Evolutionary conservation across 176 grass and related monocot genomes (phyloP).

Genomic region (sorghum (Sorghum bicolor)): Sorghum_bicolor_NCBIv3 NC_012870.2:61986001-61986500

Average conservation of each 20-base stretch:
- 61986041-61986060: constrained; percentile 21
- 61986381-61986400: constrained; percentile 4
- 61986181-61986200: constrained; percentile 59
- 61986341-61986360: constrained; percentile 94
- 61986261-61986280: constrained; percentile 30
- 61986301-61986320: constrained; percentile 25
- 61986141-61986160: constrained; percentile 24
- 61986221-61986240: constrained; percentile 94
- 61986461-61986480: background rate
- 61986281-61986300: constrained; percentile 16
- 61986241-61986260: constrained; percentile 99
- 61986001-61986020: background rate
- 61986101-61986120: constrained; percentile 97
- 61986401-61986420: background rate
- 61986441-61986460: background rate
- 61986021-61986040: constrained; percentile 11
- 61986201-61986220: constrained; percentile 87
- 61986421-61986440: background rate
- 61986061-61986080: constrained; percentile 50
- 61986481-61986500: background rate
- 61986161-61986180: constrained; percentile 21
- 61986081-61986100: constrained; percentile 99
- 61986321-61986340: constrained; percentile 71
- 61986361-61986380: constrained; percentile 74
- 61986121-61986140: background rate